phyloP scores from a whole-genome alignment of 345 rosid species.

The Psidium friedrichsthalianum region DNA sequence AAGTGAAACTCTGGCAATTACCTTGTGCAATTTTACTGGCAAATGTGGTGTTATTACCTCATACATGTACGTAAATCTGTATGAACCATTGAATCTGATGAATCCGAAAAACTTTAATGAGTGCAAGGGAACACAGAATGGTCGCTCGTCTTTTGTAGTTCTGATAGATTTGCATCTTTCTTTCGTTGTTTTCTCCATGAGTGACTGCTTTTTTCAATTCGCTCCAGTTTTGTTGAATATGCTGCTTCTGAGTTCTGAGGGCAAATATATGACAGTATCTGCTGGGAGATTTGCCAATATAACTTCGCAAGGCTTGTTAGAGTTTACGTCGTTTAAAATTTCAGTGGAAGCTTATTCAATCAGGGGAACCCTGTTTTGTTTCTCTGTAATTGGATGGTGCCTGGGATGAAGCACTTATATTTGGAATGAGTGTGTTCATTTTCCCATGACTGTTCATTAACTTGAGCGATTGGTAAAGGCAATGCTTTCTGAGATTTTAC shows the following conservation, averaged over 20 bases:
- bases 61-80: no score
- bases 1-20: no score
- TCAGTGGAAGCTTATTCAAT: not conserved
- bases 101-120: not conserved
- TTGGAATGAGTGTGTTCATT: no score
- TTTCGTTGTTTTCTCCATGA: not conserved
- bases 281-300: not conserved
- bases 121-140: not conserved
- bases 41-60: no score
- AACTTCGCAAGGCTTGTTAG: not conserved
- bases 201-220: not conserved
- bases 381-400: no score
- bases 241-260: not conserved
- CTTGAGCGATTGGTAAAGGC: no score
- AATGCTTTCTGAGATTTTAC: no score
- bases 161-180: not conserved
- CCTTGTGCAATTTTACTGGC: no score
- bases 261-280: not conserved
- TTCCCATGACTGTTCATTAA: no score
- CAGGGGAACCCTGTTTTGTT: no score
- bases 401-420: no score
- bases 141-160: not conserved
- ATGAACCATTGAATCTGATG: no score
- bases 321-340: not conserved
- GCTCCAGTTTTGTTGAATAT: not conserved